phyloP scores from a whole-genome alignment of 2,329 filamentous ascomycete genomes.

The Trichoderma sp. region DNA sequence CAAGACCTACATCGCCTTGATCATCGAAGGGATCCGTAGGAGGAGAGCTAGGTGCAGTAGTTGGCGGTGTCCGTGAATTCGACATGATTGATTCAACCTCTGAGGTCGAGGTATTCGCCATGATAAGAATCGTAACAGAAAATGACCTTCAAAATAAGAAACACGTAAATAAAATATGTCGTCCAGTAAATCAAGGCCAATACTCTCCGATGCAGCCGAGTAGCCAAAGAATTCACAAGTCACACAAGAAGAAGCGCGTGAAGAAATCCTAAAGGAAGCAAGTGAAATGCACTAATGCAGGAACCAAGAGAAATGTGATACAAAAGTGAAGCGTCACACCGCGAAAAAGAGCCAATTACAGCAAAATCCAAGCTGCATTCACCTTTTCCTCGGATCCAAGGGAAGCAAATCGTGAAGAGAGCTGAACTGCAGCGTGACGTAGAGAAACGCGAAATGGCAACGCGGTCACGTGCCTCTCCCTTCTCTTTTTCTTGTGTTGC shows the following conservation, averaged over 20 bases:
- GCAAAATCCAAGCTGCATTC: background rate
- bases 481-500: background rate
- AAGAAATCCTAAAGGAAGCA: background rate
- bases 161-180: background rate
- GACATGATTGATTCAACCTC: slow-evolving; percentile 37
- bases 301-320: background rate
- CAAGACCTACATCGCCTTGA: slow-evolving; percentile 24
- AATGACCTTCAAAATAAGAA: background rate
- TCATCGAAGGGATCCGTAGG: slow-evolving; percentile 27
- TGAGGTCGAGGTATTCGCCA: slow-evolving; percentile 36
- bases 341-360: slow-evolving; percentile 5
- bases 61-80: slow-evolving; percentile 32
- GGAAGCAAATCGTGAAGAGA: slow-evolving; percentile 2
- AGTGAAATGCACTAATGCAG: background rate
- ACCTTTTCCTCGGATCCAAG: background rate
- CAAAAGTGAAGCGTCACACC: background rate
- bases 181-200: background rate
- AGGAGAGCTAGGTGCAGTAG: slow-evolving; percentile 43
- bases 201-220: background rate
- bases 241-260: background rate
- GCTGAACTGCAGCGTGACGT: slow-evolving; percentile 27
- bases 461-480: slow-evolving; percentile 35
- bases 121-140: slow-evolving; percentile 21
- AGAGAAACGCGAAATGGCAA: slow-evolving; percentile 37
- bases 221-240: slow-evolving; percentile 1